Percentiles rank a stretch among this genome's conserved stretches.
These are phyloP conservation scores for Pseudogymnoascus destructans DNA, from an alignment of 2,329 filamentous ascomycete species.

Conservation along the genomic window DNA sequence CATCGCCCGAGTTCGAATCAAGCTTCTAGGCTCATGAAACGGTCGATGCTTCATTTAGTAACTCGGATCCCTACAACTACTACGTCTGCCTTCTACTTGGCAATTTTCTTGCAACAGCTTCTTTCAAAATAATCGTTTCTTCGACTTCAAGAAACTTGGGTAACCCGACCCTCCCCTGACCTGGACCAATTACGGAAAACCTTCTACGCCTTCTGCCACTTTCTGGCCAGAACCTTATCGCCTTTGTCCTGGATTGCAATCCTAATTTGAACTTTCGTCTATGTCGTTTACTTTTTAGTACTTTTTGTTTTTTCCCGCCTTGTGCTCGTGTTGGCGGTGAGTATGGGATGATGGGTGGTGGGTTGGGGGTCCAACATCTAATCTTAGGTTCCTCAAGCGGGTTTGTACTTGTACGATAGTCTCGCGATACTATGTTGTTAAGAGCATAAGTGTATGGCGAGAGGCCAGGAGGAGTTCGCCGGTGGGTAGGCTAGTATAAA, in stretches of 20 bases:
- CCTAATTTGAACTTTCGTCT: neutral
- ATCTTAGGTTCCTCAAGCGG: neutral
- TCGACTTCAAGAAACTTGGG: conserved; percentile 9
- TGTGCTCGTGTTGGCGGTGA: neutral
- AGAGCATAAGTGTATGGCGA: neutral
- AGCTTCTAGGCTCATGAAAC: conserved; percentile 8
- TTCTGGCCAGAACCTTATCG: neutral
- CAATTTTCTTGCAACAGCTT: neutral
- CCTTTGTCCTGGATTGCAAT: neutral
- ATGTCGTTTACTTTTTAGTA: neutral
- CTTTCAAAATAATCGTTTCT: conserved; percentile 1
- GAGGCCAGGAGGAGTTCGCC: neutral
- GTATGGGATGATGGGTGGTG: neutral
- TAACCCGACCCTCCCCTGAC: conserved; percentile 16
- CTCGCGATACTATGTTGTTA: conserved; percentile 1
- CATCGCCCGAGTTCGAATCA: neutral
- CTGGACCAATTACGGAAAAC: neutral
- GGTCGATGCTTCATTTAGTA: neutral
- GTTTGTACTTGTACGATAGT: conserved; percentile 7
- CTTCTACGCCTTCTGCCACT: neutral
- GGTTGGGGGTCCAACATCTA: neutral
- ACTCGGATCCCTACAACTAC: conserved; percentile 6
- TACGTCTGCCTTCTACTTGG: conserved; percentile 5
- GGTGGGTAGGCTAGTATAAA: conserved; percentile 3
- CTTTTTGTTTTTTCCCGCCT: neutral